Base-by-base conservation (phyloP, 257 asterid genomes). In the Solanum tacnaense region DNA sequence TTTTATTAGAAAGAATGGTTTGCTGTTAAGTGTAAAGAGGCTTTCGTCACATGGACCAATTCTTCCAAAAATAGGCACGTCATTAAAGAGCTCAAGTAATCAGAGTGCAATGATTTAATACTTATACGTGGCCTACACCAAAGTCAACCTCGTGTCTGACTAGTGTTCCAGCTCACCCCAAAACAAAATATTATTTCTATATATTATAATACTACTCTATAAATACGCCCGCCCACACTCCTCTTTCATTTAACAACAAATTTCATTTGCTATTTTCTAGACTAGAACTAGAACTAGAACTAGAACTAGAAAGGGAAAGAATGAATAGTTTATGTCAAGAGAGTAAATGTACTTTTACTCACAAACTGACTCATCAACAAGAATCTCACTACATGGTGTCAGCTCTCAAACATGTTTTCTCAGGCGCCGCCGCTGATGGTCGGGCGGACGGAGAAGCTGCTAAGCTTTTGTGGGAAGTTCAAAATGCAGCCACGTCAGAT, bases 301-400 rank as follows among this genome's bases (percentile, higher is more conserved):
- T 35, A 7, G 9, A 10, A 41, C 52, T 49, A 52, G 23, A 52
- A 52, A 52, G n/a, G 1, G 6, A 35, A 36, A 21, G 2, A 34
- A 74, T 74, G 83, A 23, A 74, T 15, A 12, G 15, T 18, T 72
- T 29, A 23, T 32, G 4, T 70, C 7, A 76, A 74, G 84, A 76
- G 7, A 76, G 5, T 41, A 25, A 44, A 27, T 79, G 62, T 46
- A 81, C 1, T 12, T 18, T 31, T 86, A 75, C 52, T 10, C 11
- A 78, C 75, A 25, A 3, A 21, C 25, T 29, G 32, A 71, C 87
- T n/a, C 60, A 35, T 31, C 60, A 74, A 1, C 49, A 88, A 52
- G 92, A 87, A 71, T 25, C 18, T 25, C 3, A 84, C 49, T 23
- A 13, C 58, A 88, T 90, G 23, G 91, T 90, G 36, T 88, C 89